phyloP scores from a whole-genome alignment of 179 eudicot genomes.

The Patellifolia procumbens region DNA sequence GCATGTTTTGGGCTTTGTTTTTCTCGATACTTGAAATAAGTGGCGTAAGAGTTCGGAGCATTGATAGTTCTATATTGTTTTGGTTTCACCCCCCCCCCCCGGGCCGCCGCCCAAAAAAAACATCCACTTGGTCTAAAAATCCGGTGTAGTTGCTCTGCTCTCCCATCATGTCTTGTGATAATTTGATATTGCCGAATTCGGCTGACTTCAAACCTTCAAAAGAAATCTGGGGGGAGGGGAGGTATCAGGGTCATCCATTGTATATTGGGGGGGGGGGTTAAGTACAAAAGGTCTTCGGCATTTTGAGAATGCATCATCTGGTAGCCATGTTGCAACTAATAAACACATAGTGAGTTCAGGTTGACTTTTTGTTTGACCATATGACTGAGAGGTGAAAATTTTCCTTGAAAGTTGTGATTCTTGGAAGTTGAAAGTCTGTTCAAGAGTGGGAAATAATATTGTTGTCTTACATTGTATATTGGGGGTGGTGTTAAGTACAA shows the following conservation, averaged over 20 bases:
- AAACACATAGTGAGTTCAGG: neutral
- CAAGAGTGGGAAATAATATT: no score
- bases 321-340: neutral
- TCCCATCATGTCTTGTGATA: neutral
- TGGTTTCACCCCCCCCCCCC: neutral
- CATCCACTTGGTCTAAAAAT: neutral
- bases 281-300: neutral
- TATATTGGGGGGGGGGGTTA: neutral
- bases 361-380: no score
- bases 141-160: neutral
- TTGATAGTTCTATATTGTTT: neutral
- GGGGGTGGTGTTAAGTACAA: no score
- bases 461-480: no score
- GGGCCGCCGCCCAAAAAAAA: no score
- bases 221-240: neutral
- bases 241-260: neutral
- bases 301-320: neutral
- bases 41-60: neutral
- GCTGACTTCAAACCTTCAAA: neutral
- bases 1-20: neutral
- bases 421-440: no score
- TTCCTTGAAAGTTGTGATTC: no score
- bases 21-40: constrained; percentile 3
- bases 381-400: no score
- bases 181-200: neutral